Base-by-base conservation (phyloP, 805 yeast genomes). In the Suhomyces sp. region DNA sequence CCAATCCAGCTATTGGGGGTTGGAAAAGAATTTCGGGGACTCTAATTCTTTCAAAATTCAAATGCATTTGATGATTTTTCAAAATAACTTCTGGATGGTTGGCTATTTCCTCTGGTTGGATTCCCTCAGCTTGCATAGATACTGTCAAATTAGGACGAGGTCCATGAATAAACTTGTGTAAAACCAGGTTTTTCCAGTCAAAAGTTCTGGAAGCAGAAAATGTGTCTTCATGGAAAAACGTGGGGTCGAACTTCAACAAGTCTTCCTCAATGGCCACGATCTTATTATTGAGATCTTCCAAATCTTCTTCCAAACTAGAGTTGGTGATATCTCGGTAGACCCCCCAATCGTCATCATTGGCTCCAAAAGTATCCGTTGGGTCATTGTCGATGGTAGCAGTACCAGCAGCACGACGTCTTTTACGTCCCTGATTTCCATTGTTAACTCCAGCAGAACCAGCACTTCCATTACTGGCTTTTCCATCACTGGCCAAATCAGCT, bases 271-370 rank as follows among this genome's bases (percentile, higher is more conserved):
- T 59, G 19, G 76, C 78, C 21, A 81, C 65, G 25, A 88, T 77
- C 47, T 75, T 75, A 44, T 78, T 79, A 50, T 84, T 83, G 54
- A 87, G 92, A 49, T 83, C 89, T 52, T 87, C 96, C 55, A 88
- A 86, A 31, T 82, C 81, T 59, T 90, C 97, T 53, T 86, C 91
- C 58, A 91, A 89, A 22, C 85, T 86, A 15, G 78, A 85, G 56
- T 80, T 82, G 17, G 89, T 82, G 51, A 91, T 87, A 62, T 89
- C 94, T 60, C 94, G 80, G 65, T 93, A 93, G 15, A 90, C 85
- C 20, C 87, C 83, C 97, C 97, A 93, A 68, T 94, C 99, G 51
- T 88, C 96, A 64, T 93, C 98, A 62, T 90, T 85, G 2, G 97
- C 92, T 51, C 97, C 98, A 69, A 93, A 92, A 0, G 92, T 89